Percentiles rank a stretch among this genome's conserved stretches.
These are phyloP conservation scores for Aureobasidium sp. DNA, from an alignment of 2,329 filamentous ascomycete genomes.

Conservation along the genomic window DNA sequence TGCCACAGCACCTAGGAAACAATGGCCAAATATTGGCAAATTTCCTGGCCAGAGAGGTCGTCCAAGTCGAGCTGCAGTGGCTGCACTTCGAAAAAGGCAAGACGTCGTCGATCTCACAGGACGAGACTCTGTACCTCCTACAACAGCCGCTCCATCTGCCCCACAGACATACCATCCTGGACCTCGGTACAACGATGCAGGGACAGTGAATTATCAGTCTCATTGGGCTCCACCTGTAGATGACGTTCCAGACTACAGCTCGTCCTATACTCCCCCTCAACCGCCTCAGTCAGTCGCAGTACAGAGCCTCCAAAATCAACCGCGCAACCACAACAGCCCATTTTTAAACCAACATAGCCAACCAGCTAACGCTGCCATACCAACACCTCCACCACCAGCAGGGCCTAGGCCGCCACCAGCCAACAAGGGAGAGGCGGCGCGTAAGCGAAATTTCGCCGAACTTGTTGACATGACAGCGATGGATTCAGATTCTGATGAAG, in stretches of 20 bases:
- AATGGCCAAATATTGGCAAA: not conserved
- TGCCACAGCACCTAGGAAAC: not conserved
- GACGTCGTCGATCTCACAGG: conserved; percentile 8
- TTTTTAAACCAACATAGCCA: conserved; percentile 13
- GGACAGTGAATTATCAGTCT: conserved; percentile 14
- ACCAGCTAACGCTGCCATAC: conserved; percentile 14
- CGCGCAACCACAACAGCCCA: conserved; percentile 7
- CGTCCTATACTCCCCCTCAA: not conserved
- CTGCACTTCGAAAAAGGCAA: conserved; percentile 6
- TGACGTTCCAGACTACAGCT: not conserved
- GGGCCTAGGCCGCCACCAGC: conserved; percentile 26
- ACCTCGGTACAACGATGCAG: not conserved
- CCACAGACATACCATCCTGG: not conserved
- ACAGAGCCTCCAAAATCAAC: not conserved
- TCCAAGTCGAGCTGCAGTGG: conserved; percentile 17
- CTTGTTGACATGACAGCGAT: conserved; percentile 45
- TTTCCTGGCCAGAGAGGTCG: conserved; percentile 9
- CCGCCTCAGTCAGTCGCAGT: not conserved
- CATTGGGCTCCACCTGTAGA: conserved; percentile 2
- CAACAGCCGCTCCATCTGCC: not conserved
- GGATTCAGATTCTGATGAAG: conserved; percentile 40
- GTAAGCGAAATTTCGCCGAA: conserved; percentile 49
- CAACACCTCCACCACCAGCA: conserved; percentile 3
- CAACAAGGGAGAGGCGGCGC: conserved; percentile 49
- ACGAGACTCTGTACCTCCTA: not conserved